Base-by-base conservation (phyloP, 106 monocot species). In the Gastrodia elata region DNA sequence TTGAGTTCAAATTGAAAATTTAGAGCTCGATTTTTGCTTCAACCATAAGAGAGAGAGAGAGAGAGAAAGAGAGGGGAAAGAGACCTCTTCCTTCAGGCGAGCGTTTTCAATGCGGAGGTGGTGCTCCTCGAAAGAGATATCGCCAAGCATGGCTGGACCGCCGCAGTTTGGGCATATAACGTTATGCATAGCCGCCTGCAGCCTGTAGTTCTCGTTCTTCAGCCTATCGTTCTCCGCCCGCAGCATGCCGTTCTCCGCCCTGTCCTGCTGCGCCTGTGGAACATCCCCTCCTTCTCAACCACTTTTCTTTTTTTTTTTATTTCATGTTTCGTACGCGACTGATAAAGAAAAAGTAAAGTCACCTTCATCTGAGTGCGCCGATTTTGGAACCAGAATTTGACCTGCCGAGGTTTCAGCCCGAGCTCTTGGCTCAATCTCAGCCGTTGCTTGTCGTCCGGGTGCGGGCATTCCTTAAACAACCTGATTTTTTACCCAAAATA, bases 311-410 rank as follows among this genome's bases (percentile, higher is more conserved):
- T 14, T n/a, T 15, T 32, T 32, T 46, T 38, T 20, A n/a, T 2
- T 39, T 16, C 16, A 37, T 6, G 1, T 40, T 0, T 39, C 38
- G 39, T 40, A 69, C 38, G 68, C 68, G 25, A 6, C 38, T 68
- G 39, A 39, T 59, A 22, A n/a, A n/a, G n/a, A n/a, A n/a, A n/a
- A n/a, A n/a, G n/a, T n/a, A n/a, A n/a, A n/a, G n/a, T n/a, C 49
- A 94, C 94, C 91, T 98, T 98, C 91, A 98, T 91, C 73, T 98
- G 97, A 37, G 97, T 98, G 10, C 97, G 89, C 11, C 93, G 84
- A 76, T 98, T 98, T 78, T 98, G 97, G 83, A 98, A 98, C 97
- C 97, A 98, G 82, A 98, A 98, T 82, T 98, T 98, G 74, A 98
- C 93, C 68, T 98, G 97, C 37, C 97, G 86, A 11, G 97, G 97